Evolutionary conservation across 2,329 filamentous ascomycete genomes (phyloP).

Genomic region (Shiraia sp.): DNA sequence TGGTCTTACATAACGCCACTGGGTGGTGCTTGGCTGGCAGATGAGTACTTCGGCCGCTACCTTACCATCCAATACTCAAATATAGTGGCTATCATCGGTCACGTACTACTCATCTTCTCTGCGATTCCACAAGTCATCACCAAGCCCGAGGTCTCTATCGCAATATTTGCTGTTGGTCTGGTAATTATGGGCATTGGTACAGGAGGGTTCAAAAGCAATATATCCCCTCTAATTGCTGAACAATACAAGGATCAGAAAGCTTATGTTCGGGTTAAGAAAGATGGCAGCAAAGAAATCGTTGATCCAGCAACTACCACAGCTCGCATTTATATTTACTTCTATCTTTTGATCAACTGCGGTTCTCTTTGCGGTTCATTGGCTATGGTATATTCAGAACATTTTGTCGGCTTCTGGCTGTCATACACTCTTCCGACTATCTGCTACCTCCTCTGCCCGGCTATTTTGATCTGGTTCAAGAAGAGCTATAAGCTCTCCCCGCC

Average conservation of each 20-base stretch:
- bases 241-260: slow-evolving; percentile 51
- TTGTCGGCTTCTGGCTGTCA: slow-evolving; percentile 73
- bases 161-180: slow-evolving; percentile 59
- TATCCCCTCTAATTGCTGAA: slow-evolving; percentile 61
- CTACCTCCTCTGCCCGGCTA: slow-evolving; percentile 62
- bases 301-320: slow-evolving; percentile 69
- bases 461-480: slow-evolving; percentile 62
- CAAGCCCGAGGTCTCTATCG: slow-evolving; percentile 54
- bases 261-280: slow-evolving; percentile 33
- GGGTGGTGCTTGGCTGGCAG: slow-evolving; percentile 61
- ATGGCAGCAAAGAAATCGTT: slow-evolving; percentile 61
- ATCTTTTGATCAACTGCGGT: slow-evolving; percentile 45
- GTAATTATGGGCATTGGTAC: slow-evolving; percentile 69
- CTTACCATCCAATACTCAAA: slow-evolving; percentile 62
- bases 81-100: slow-evolving; percentile 60
- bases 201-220: slow-evolving; percentile 71
- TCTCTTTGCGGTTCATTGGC: slow-evolving; percentile 39
- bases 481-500: slow-evolving; percentile 70
- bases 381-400: slow-evolving; percentile 46
- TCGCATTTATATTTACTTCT: slow-evolving; percentile 58
- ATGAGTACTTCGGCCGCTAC: slow-evolving; percentile 64
- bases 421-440: slow-evolving; percentile 69
- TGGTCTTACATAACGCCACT: slow-evolving; percentile 63
- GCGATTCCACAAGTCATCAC: slow-evolving; percentile 58
- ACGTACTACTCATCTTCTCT: slow-evolving; percentile 59